A percentile compares a stretch with the other conserved stretches of the same genome.
Evolutionary conservation across 1,284 basidiomycete genomes (phyloP).

Genomic region (Chondrostereum purpureum): DNA sequence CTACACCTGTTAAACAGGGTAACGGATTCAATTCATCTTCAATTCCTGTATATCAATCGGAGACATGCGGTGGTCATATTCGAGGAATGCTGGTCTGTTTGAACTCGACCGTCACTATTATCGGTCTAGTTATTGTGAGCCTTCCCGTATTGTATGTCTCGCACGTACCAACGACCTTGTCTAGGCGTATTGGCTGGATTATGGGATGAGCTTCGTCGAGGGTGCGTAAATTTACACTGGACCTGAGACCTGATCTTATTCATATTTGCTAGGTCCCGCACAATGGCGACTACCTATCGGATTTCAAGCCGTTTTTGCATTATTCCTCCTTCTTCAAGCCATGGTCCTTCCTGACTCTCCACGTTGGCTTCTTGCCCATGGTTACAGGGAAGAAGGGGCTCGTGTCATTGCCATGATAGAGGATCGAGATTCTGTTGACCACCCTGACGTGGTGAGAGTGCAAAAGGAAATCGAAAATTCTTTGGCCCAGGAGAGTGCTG

Average conservation of each 20-base stretch:
- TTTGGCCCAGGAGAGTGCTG: slow-evolving; percentile 32
- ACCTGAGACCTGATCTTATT: too few relatives aligned
- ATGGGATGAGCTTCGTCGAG: slow-evolving; percentile 32
- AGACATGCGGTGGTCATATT: slow-evolving; percentile 37
- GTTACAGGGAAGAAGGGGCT: slow-evolving; percentile 29
- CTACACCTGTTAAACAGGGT: slow-evolving; percentile 19
- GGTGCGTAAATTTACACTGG: slow-evolving; percentile 16
- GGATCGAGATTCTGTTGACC: slow-evolving; percentile 24
- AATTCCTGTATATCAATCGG: slow-evolving; percentile 39
- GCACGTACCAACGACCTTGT: not conserved
- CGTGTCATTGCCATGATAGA: slow-evolving; percentile 34
- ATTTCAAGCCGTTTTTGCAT: slow-evolving; percentile 36
- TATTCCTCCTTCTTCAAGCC: slow-evolving; percentile 31
- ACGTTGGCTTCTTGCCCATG: slow-evolving; percentile 39
- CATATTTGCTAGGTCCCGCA: slow-evolving; percentile 14
- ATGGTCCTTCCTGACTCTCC: slow-evolving; percentile 35
- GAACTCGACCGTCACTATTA: slow-evolving; percentile 40
- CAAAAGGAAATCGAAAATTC: slow-evolving; percentile 32
- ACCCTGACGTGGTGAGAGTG: slow-evolving; percentile 29
- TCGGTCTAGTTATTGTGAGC: slow-evolving; percentile 38
- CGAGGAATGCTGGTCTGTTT: slow-evolving; percentile 41
- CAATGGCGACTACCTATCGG: slow-evolving; percentile 42
- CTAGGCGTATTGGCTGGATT: slow-evolving; percentile 41
- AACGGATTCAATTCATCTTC: slow-evolving; percentile 44
- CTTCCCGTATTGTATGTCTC: not conserved